Base-by-base conservation (phyloP, 164 flowering plant species). In the Macadamia tetraphylla region DNA sequence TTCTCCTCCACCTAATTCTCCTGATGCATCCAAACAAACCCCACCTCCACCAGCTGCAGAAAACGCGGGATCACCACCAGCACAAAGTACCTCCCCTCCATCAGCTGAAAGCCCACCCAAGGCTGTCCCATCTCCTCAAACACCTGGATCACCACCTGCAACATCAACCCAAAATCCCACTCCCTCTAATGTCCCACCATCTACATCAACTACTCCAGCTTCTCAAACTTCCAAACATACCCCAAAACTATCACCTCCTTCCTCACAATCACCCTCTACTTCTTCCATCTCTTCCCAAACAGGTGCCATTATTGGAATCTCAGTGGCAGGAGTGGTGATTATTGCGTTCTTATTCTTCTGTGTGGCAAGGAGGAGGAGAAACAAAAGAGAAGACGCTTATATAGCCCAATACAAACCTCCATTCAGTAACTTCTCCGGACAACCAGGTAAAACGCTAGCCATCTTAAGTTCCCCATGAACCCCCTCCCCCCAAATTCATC, bases 301-400 rank as follows among this genome's bases (percentile, higher is more conserved):
- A 59, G 23, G 48, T 29, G 77, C 29, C 9, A 57, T 77, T 14
- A 72, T 76, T 46, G 86, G 81, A 60, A 76, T 66, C 14, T 58
- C 77, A 29, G 69, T 78, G 13, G 82, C 81, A 6, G 81, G 83
- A 44, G 73, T 78, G 10, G 29, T 78, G 31, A 12, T 84, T 42
- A 43, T 86, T 12, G 70, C 66, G 6, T 46, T 78, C 8, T 14
- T 82, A 29, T 1, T 82, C 44, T 48, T 79, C 61, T 80, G 81
- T 18, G 23, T 81, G 3, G 40, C 66, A 8, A 10, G 42, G 18
- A 76, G 75, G 32, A 70, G 73, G 76, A 82, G 55, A 73, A 83
- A 66, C 72, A 80, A 69, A 73, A 74, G 52, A 44, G 57, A 46
- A 48, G 64, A 64, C 8, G n/a, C 51, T 51, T 75, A 60, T 60